Conservation (phyloP, 2,329 filamentous ascomycete genomes). For the Stachybotrys echinatus region DNA sequence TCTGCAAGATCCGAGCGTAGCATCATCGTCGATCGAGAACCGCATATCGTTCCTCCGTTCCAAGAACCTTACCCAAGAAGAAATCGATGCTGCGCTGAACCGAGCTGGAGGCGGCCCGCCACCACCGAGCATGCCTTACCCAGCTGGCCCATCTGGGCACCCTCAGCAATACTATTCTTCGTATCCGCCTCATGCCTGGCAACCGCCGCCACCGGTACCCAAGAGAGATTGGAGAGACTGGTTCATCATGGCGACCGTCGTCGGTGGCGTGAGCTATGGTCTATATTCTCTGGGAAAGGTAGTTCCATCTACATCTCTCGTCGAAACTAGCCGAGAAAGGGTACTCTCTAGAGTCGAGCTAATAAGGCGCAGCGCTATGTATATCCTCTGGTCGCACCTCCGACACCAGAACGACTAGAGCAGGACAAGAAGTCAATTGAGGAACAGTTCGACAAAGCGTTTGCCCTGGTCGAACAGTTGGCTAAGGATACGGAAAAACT, state of each 20-base stretch:
- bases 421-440: slow-evolving; percentile 92
- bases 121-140: slow-evolving; percentile 31
- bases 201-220: slow-evolving; percentile 56
- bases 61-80: slow-evolving; percentile 95
- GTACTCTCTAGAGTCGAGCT: slow-evolving; percentile 8
- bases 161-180: slow-evolving; percentile 41
- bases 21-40: slow-evolving; percentile 85
- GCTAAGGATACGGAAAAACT: slow-evolving; percentile 83
- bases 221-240: slow-evolving; percentile 95
- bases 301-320: slow-evolving; percentile 12
- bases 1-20: slow-evolving; percentile 89
- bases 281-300: slow-evolving; percentile 85
- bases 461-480: slow-evolving; percentile 85
- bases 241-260: slow-evolving; percentile 98
- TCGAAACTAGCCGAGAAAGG: neutral
- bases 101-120: slow-evolving; percentile 58
- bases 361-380: slow-evolving; percentile 68
- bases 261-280: slow-evolving; percentile 84
- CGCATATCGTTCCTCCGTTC: slow-evolving; percentile 88
- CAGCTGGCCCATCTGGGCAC: slow-evolving; percentile 37
- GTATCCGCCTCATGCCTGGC: slow-evolving; percentile 52
- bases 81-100: slow-evolving; percentile 79
- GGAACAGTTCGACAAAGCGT: slow-evolving; percentile 88
- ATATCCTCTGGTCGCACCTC: slow-evolving; percentile 82
- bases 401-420: slow-evolving; percentile 87